A percentile compares a stretch with the other conserved stretches of the same genome.
phyloP scores from a whole-genome alignment of 306 rosid genomes.

The Geum urbanum region DNA sequence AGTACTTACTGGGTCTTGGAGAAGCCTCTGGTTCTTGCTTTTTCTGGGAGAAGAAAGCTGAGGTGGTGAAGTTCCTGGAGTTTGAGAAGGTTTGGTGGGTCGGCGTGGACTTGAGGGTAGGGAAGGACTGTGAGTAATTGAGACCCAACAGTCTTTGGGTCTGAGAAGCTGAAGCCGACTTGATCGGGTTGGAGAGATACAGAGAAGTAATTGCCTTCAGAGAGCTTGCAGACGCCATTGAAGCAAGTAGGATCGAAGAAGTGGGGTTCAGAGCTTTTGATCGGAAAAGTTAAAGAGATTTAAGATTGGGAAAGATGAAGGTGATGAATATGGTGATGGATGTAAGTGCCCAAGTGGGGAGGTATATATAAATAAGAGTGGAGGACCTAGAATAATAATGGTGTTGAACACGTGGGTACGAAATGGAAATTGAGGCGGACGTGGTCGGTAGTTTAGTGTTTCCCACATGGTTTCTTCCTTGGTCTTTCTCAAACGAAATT shows the following conservation, averaged over 20 bases:
- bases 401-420: constrained; percentile 26
- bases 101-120: constrained; percentile 22
- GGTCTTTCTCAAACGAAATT: neutral
- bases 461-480: neutral
- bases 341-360: neutral
- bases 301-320: neutral
- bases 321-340: neutral
- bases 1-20: constrained; percentile 43
- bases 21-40: constrained; percentile 28
- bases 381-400: neutral
- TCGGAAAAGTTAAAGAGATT: neutral
- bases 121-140: constrained; percentile 34
- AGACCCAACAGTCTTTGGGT: constrained; percentile 37
- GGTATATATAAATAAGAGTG: constrained; percentile 15
- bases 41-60: constrained; percentile 53
- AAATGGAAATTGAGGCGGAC: neutral
- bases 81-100: constrained; percentile 16
- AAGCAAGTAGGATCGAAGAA: neutral
- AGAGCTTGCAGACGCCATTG: constrained; percentile 59
- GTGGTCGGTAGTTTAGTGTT: constrained; percentile 8
- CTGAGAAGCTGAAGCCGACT: constrained; percentile 26
- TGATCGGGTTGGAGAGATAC: constrained; percentile 21
- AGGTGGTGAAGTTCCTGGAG: constrained; percentile 34
- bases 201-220: constrained; percentile 37
- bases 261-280: neutral